Percentiles rank a stretch among this genome's conserved stretches.
phyloP scores from a whole-genome alignment of 331 rosid species.

The Quercus lobata region DNA sequence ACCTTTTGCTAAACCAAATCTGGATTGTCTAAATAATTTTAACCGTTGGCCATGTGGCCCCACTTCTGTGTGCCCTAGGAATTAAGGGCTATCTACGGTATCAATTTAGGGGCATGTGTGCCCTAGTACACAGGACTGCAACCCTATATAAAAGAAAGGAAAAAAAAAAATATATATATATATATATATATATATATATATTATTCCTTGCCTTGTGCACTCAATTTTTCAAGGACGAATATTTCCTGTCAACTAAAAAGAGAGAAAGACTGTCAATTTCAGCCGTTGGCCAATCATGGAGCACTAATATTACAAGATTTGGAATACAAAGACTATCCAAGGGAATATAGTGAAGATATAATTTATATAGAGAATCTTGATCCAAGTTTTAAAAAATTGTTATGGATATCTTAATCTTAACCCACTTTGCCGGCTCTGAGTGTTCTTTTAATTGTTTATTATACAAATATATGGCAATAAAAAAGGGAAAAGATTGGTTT shows the following conservation, averaged over 20 bases:
- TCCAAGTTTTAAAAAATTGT: neutral
- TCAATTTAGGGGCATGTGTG: neutral
- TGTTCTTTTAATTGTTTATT: too few relatives aligned
- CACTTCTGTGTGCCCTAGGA: too few relatives aligned
- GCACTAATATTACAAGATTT: neutral
- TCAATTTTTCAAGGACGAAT: neutral
- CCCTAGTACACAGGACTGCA: neutral
- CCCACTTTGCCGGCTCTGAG: slow-evolving; percentile 24
- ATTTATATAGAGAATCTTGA: neutral
- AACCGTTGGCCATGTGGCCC: neutral
- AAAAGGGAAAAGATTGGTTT: neutral
- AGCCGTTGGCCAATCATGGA: neutral
- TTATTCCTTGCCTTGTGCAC: neutral
- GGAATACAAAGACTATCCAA: neutral
- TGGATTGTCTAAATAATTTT: neutral
- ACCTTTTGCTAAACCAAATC: too few relatives aligned
- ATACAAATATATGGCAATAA: too few relatives aligned
- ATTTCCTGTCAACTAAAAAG: neutral
- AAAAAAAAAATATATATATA: too few relatives aligned
- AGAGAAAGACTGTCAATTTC: neutral
- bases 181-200: neutral
- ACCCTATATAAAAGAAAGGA: too few relatives aligned
- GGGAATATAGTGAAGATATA: neutral
- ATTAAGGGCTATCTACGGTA: neutral
- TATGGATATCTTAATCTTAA: slow-evolving; percentile 18